phyloP scores from a whole-genome alignment of 495 filamentous ascomycete genomes.

The Penicillium lividum region DNA sequence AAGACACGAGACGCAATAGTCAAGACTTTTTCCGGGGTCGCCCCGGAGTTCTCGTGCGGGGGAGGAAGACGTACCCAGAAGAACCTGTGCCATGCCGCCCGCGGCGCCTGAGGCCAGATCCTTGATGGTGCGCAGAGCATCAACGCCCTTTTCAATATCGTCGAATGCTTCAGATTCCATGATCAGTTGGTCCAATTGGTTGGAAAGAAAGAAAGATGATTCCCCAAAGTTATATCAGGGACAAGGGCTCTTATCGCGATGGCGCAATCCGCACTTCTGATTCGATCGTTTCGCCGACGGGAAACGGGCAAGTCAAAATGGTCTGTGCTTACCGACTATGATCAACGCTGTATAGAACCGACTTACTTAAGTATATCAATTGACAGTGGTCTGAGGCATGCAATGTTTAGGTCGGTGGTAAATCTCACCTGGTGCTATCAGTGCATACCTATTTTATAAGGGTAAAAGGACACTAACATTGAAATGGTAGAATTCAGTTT shows the following conservation, averaged over 20 bases:
- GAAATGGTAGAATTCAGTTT: background rate
- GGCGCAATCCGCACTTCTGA: constrained; percentile 29
- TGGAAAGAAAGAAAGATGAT: constrained; percentile 12
- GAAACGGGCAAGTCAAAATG: background rate
- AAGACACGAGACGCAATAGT: background rate
- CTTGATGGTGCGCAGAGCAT: constrained; percentile 68
- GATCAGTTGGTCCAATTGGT: constrained; percentile 7
- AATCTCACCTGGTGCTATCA: no score
- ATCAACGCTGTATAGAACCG: background rate
- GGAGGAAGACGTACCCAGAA: constrained; percentile 71
- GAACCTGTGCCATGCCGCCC: constrained; percentile 90
- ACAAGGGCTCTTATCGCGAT: constrained; percentile 21
- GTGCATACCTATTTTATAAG: background rate
- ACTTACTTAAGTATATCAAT: background rate
- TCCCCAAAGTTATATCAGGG: constrained; percentile 4
- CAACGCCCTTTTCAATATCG: constrained; percentile 39
- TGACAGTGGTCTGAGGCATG: background rate
- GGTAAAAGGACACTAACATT: no score
- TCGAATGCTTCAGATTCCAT: constrained; percentile 46
- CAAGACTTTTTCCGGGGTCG: constrained; percentile 5
- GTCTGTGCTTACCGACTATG: background rate
- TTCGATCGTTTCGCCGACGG: constrained; percentile 30
- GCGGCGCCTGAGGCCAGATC: constrained; percentile 89
- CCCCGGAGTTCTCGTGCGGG: constrained; percentile 8
- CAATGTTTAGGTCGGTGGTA: no score